phyloP scores from a whole-genome alignment of 2,329 filamentous ascomycete species.

The Penicillium decumbens region DNA sequence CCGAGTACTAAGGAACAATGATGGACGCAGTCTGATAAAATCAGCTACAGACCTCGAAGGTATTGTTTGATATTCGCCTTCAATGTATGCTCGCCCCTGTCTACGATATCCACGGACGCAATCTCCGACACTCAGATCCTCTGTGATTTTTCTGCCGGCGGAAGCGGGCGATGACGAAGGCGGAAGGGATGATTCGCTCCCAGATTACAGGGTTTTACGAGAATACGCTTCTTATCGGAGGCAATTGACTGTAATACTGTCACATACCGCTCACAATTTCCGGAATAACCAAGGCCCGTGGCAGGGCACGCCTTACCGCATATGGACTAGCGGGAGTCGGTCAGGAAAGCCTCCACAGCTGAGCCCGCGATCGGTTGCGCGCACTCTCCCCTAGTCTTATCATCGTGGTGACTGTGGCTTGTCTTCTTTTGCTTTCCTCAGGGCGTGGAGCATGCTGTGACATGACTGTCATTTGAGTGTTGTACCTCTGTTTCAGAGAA shows the following conservation, averaged over 20 bases:
- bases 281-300: slow-evolving; percentile 29
- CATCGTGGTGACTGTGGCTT: slow-evolving; percentile 8
- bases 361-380: slow-evolving; percentile 38
- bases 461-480: slow-evolving; percentile 17
- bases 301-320: slow-evolving; percentile 15
- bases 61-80: background rate
- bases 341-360: slow-evolving; percentile 33
- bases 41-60: no score
- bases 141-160: slow-evolving; percentile 21
- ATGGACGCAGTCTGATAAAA: no score
- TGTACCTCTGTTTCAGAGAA: slow-evolving; percentile 9
- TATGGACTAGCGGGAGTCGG: slow-evolving; percentile 24
- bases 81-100: background rate
- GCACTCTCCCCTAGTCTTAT: slow-evolving; percentile 29
- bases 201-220: slow-evolving; percentile 8
- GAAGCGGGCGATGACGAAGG: slow-evolving; percentile 33
- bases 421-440: slow-evolving; percentile 7
- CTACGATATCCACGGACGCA: background rate
- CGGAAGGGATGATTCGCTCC: slow-evolving; percentile 11
- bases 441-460: slow-evolving; percentile 23
- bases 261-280: background rate
- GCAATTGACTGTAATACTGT: background rate
- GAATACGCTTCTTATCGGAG: background rate
- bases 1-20: no score
- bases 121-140: slow-evolving; percentile 2